Base-by-base conservation (phyloP, 257 asterid species). In the Nicotiana paniculata region DNA sequence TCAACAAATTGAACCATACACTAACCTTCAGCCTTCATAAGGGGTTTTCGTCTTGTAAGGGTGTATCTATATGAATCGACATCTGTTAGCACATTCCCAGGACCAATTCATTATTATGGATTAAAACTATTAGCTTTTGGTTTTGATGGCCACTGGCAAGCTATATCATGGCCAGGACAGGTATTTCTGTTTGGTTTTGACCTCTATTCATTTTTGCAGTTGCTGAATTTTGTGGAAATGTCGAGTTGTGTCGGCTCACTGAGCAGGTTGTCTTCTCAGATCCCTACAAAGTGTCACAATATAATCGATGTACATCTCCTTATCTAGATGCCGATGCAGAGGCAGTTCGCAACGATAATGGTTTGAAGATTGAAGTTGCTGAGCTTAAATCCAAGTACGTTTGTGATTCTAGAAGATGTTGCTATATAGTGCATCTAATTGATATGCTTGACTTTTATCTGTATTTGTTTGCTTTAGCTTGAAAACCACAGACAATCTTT, bases 201-300 rank as follows among this genome's bases (percentile, higher is more conserved):
- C 63, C 55, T 76, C 53, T 16, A 83, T 83, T 78, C 78, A 81
- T 85, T 88, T 63, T 9, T 86, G 86, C 98, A 96, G 99, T 96
- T 86, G 95, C 98, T 82, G 92, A 96, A 86, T 96, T 77, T 86
- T 96, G 98, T 87, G 97, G 92, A 76, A 96, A 96, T 35, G 93
- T 96, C 89, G 97, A 94, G 92, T 74, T 94, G 83, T 94, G 98
- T 90, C 90, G 97, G 87, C 99, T 93, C 83, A 96, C 99, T 4
- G 99, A 94, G 84, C 97, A 96, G 84, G 98, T 94, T 83, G 91
- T 93, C 80, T 96, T 96, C 87, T 96, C 98, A 12, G 99, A 96
- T 82, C 99, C 99, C 2, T 96, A 94, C 88, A 93, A 92, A 88
- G 95, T 90, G 75, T 94, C 99, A 17, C 88, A 93, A 76, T 92